phyloP scores from a whole-genome alignment of 2,329 filamentous ascomycete species.

The Fusarium poae region DNA sequence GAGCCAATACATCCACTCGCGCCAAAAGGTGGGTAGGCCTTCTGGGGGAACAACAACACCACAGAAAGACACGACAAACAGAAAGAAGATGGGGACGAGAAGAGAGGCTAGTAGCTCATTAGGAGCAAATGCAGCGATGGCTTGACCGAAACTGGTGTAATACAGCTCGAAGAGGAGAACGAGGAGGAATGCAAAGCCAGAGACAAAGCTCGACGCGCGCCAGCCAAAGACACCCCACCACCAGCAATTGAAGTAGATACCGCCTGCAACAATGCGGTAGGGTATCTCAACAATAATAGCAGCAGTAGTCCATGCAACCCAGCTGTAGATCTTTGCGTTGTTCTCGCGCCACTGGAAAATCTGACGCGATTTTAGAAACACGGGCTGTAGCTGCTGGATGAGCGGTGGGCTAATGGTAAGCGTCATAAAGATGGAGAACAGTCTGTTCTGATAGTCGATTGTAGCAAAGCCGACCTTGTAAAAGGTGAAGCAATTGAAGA shows the following conservation, averaged over 20 bases:
- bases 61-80: slow-evolving; percentile 78
- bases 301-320: slow-evolving; percentile 76
- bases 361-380: slow-evolving; percentile 73
- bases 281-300: slow-evolving; percentile 78
- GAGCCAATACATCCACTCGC: slow-evolving; percentile 73
- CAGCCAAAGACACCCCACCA: slow-evolving; percentile 66
- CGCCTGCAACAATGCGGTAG: slow-evolving; percentile 74
- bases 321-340: slow-evolving; percentile 84
- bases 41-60: slow-evolving; percentile 75
- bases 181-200: slow-evolving; percentile 73
- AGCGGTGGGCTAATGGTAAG: slow-evolving; percentile 80
- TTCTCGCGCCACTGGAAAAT: slow-evolving; percentile 80
- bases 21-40: slow-evolving; percentile 73
- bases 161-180: slow-evolving; percentile 76
- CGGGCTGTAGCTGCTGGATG: slow-evolving; percentile 82
- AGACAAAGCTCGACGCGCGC: slow-evolving; percentile 65
- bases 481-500: slow-evolving; percentile 80
- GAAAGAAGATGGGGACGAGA: slow-evolving; percentile 76
- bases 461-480: slow-evolving; percentile 69
- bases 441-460: slow-evolving; percentile 75
- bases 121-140: slow-evolving; percentile 74
- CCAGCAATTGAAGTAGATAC: slow-evolving; percentile 65
- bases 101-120: slow-evolving; percentile 76
- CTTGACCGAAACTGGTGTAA: slow-evolving; percentile 74
- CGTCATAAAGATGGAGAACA: slow-evolving; percentile 83